Evolutionary conservation across 164 flowering plant species (phyloP).

Genomic region (Magnolia changhungtana): DNA sequence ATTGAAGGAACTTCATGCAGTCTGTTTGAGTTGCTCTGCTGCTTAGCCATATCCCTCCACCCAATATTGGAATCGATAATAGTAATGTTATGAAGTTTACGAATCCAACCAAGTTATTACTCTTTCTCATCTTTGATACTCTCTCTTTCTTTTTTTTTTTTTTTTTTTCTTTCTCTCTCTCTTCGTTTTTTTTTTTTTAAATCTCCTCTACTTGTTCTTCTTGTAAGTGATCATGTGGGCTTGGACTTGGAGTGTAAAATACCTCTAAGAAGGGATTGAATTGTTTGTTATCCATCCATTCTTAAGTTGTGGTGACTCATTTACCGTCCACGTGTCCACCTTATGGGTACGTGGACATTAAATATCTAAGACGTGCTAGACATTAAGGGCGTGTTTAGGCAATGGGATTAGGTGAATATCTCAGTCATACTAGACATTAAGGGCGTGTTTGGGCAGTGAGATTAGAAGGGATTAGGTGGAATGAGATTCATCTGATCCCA

Average conservation of each 20-base stretch:
- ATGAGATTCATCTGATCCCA: too few relatives aligned
- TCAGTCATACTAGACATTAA: too few relatives aligned
- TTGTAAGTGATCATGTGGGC: background rate
- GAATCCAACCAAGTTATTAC: conserved; percentile 70
- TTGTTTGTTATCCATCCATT: background rate
- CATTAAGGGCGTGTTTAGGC: too few relatives aligned
- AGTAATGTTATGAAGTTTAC: conserved; percentile 79
- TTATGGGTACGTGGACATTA: too few relatives aligned
- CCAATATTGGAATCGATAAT: conserved; percentile 77
- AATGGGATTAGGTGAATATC: too few relatives aligned
- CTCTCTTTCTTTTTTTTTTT: conserved; percentile 8
- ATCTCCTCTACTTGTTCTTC: background rate
- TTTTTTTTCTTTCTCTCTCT: conserved; percentile 5
- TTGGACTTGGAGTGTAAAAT: background rate
- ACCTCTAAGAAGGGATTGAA: background rate
- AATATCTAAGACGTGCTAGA: too few relatives aligned
- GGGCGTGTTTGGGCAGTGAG: too few relatives aligned
- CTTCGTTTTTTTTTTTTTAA: background rate
- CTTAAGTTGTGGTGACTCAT: background rate
- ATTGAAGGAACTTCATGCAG: conserved; percentile 79
- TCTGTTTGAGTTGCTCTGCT: conserved; percentile 76
- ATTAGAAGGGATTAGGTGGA: too few relatives aligned
- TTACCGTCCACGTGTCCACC: background rate
- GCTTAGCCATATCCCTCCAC: conserved; percentile 93
- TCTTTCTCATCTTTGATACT: conserved; percentile 29